A percentile compares a stretch with the other conserved stretches of the same genome.
Conservation (phyloP, 768 basidiomycete genomes). For the Hypholoma fasciculare region DNA sequence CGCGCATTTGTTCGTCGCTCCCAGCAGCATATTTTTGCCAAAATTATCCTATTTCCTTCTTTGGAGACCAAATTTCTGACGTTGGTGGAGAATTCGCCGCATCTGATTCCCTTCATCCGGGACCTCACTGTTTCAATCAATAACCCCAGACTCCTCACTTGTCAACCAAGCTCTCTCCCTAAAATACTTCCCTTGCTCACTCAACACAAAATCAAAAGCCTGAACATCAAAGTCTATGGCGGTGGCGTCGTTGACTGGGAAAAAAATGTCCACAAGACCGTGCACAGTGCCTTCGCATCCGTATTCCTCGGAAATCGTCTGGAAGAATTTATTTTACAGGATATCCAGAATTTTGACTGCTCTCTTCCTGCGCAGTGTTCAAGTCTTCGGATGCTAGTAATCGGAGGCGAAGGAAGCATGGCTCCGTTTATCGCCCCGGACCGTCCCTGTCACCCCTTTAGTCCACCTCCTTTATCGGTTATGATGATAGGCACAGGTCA, state of each 20-base stretch:
- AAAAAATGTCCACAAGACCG: background rate
- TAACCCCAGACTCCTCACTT: background rate
- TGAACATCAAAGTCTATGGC: conserved; percentile 7
- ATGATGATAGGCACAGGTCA: conserved; percentile 1
- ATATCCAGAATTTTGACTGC: conserved; percentile 11
- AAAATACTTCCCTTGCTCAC: conserved; percentile 3
- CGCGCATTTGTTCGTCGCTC: conserved; percentile 7
- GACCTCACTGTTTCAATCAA: background rate
- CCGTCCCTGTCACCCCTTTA: background rate
- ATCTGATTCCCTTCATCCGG: conserved; percentile 2
- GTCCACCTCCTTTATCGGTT: background rate
- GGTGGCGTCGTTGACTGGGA: conserved; percentile 1
- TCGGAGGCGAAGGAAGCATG: conserved; percentile 6
- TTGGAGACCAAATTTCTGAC: background rate
- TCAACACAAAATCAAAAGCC: background rate
- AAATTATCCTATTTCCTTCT: conserved; percentile 1
- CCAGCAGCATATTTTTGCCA: conserved; percentile 8
- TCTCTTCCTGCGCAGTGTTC: background rate
- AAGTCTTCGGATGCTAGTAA: background rate
- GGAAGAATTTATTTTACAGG: conserved; percentile 1
- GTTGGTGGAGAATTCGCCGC: conserved; percentile 2
- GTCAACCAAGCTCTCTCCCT: background rate
- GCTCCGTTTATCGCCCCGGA: background rate
- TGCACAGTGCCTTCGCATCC: background rate
- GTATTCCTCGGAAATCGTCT: background rate